A percentile compares a stretch with the other conserved stretches of the same genome.
These are phyloP conservation scores for Ceratocystis harringtonii DNA, from an alignment of 2,329 filamentous ascomycete species.

Conservation along the genomic window DNA sequence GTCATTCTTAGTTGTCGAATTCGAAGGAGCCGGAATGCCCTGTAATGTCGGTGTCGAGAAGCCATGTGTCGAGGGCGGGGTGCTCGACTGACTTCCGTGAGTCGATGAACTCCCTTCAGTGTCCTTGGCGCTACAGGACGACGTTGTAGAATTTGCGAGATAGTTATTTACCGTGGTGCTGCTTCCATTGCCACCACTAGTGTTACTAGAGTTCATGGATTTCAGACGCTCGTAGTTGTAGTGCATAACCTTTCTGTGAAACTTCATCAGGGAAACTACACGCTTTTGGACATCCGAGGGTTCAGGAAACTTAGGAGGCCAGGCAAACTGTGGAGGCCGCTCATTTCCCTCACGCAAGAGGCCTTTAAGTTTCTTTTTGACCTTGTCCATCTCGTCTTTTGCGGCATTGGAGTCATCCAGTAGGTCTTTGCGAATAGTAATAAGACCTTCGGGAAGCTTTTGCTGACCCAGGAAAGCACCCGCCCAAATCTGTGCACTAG, in stretches of 20 bases:
- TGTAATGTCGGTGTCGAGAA: slow-evolving; percentile 3
- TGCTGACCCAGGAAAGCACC: slow-evolving; percentile 77
- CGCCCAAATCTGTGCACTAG: slow-evolving; percentile 92
- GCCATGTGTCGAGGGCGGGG: slow-evolving; percentile 7
- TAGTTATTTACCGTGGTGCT: not conserved
- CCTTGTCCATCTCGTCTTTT: slow-evolving; percentile 98
- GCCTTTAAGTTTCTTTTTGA: slow-evolving; percentile 97
- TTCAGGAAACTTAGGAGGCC: slow-evolving; percentile 88
- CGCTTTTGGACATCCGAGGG: slow-evolving; percentile 83
- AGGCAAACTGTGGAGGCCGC: slow-evolving; percentile 91
- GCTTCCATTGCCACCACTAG: not conserved
- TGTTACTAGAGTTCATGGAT: slow-evolving; percentile 24
- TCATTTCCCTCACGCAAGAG: slow-evolving; percentile 83
- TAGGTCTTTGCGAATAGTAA: slow-evolving; percentile 83
- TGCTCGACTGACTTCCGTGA: slow-evolving; percentile 31
- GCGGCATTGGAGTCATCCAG: slow-evolving; percentile 95
- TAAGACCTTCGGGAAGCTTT: slow-evolving; percentile 70
- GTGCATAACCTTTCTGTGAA: slow-evolving; percentile 88
- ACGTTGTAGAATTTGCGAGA: not conserved
- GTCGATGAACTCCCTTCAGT: slow-evolving; percentile 24
- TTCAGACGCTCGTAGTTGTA: slow-evolving; percentile 77
- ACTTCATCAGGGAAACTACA: slow-evolving; percentile 94
- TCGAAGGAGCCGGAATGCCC: not conserved
- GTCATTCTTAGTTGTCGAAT: slow-evolving; percentile 7
- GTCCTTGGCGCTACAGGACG: slow-evolving; percentile 6